Evolutionary conservation across 2,329 filamentous ascomycete species (phyloP).

Genomic region (Furcasterigmium furcatum): DNA sequence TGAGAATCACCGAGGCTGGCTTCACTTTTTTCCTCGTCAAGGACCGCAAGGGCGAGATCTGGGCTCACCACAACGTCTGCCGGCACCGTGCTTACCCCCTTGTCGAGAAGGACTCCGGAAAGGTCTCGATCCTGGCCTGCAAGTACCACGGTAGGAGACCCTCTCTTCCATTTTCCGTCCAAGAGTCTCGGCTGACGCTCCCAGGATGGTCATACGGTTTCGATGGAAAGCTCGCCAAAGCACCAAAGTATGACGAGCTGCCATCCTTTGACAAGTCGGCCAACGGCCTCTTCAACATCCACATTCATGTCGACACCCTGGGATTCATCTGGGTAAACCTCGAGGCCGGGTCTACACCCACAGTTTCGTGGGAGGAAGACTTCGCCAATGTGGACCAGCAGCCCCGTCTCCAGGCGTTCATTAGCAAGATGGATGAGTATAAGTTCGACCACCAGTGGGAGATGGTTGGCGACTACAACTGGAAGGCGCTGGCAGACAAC

Average conservation of each 20-base stretch:
- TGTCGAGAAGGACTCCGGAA: conserved; percentile 13
- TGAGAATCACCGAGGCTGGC: conserved; percentile 14
- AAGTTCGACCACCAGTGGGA: conserved; percentile 21
- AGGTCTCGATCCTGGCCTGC: conserved; percentile 10
- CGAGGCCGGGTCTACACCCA: conserved; percentile 27
- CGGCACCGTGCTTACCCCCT: conserved; percentile 16
- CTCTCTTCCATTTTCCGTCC: neutral
- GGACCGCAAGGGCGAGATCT: conserved; percentile 14
- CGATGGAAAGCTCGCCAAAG: conserved; percentile 39
- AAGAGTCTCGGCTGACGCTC: neutral
- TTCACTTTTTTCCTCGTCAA: conserved; percentile 16
- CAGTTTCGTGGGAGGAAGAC: conserved; percentile 37
- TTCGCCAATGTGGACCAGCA: conserved; percentile 20
- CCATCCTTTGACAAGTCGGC: conserved; percentile 33
- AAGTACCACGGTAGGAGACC: neutral
- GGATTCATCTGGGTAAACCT: conserved; percentile 49
- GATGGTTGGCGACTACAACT: conserved; percentile 30
- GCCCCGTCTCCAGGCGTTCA: conserved; percentile 13
- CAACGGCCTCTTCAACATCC: conserved; percentile 41
- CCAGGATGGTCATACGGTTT: conserved; percentile 41
- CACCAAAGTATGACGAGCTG: conserved; percentile 35
- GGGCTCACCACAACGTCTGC: conserved; percentile 16
- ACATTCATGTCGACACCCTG: conserved; percentile 37
- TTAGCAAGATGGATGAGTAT: conserved; percentile 18
- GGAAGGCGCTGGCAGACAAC: conserved; percentile 39